phyloP scores from a whole-genome alignment of 345 rosid genomes.

The Turritis glabra region DNA sequence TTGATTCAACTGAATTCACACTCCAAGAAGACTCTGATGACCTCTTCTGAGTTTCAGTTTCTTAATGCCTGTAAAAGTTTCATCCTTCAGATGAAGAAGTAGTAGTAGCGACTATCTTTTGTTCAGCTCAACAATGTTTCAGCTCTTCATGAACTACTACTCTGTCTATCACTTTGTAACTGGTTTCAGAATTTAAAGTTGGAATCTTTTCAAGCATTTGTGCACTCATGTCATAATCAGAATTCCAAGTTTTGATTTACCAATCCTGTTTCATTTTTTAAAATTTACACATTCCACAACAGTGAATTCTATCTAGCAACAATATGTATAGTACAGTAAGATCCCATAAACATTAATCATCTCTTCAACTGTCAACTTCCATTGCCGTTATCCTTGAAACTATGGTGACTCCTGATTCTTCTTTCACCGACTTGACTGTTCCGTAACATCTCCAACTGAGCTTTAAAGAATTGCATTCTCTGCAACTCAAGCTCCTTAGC shows the following conservation, averaged over 20 bases:
- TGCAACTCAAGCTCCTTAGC: conserved; percentile 75
- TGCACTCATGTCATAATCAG: neutral
- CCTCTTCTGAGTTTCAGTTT: conserved; percentile 25
- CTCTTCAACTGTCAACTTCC: neutral
- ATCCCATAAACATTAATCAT: neutral
- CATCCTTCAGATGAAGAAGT: conserved; percentile 39
- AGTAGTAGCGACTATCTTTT: neutral
- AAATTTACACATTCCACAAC: conserved; percentile 9
- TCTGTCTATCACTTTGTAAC: conserved; percentile 17
- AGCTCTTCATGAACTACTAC: conserved; percentile 10
- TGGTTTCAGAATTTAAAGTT: conserved; percentile 19
- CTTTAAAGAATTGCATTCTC: conserved; percentile 70
- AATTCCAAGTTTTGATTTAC: too few species aligned
- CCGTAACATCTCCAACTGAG: conserved; percentile 64
- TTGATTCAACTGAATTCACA: conserved; percentile 46
- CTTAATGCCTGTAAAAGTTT: conserved; percentile 3
- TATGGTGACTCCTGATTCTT: neutral
- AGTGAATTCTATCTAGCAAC: neutral
- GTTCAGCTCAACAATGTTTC: conserved; percentile 11
- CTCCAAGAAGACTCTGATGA: conserved; percentile 43
- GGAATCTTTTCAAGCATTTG: conserved; percentile 4
- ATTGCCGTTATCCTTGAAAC: neutral
- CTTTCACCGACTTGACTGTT: conserved; percentile 38
- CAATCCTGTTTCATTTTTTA: too few species aligned
- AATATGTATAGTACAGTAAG: too few species aligned